Conservation (phyloP, 139 green algal species). For the Chlamydomonas applanata region DNA sequence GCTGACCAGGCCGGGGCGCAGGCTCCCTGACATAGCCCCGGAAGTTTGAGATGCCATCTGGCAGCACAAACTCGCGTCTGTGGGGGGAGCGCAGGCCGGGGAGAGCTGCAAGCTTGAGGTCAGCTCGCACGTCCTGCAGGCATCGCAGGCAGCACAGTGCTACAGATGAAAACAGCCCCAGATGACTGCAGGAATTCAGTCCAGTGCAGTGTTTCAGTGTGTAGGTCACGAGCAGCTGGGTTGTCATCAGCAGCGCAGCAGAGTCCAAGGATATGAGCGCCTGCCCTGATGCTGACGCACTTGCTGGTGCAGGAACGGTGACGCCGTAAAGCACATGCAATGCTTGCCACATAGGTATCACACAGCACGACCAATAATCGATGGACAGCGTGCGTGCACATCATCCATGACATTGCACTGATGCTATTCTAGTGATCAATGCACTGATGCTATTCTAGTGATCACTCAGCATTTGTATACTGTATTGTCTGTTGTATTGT, state of each 20-base stretch:
- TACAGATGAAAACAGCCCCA: background rate
- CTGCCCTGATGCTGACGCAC: background rate
- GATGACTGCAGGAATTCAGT: background rate
- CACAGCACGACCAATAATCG: too few relatives aligned
- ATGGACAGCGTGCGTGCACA: too few relatives aligned
- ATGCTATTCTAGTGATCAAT: too few relatives aligned
- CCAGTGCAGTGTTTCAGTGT: background rate
- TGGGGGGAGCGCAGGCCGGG: slow-evolving; percentile 41
- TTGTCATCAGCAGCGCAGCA: too few relatives aligned
- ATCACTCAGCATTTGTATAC: too few relatives aligned
- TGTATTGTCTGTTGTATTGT: too few relatives aligned
- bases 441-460: too few relatives aligned
- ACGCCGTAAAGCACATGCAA: slow-evolving; percentile 5
- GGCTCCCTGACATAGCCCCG: slow-evolving; percentile 66
- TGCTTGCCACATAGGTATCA: too few relatives aligned
- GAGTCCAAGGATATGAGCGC: too few relatives aligned
- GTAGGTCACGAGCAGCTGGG: background rate
- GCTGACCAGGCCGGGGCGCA: background rate
- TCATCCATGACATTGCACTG: too few relatives aligned
- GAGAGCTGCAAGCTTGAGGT: slow-evolving; percentile 35
- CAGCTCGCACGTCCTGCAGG: slow-evolving; percentile 20
- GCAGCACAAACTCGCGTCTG: slow-evolving; percentile 84
- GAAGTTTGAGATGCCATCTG: slow-evolving; percentile 85
- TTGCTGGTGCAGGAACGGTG: too few relatives aligned
- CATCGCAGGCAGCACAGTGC: background rate